Evolutionary conservation across 169 alveolate genomes (phyloP), one percentile per base, ranked within the genome.

Genomic region (Cryptosporidium baileyi): DNA sequence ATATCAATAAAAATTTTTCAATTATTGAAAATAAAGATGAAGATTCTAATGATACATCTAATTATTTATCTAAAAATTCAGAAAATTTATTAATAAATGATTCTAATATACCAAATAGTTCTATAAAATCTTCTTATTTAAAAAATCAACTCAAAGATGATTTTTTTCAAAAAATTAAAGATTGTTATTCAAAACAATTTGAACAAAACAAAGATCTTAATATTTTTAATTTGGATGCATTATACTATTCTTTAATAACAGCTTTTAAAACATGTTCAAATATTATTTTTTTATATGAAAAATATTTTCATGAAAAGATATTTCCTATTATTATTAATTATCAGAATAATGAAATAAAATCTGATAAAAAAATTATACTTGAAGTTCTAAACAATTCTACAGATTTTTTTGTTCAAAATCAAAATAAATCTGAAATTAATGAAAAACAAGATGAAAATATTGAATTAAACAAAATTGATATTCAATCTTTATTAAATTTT

Each of bases 231-330:
- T 34, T 74, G 30, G 34, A 54, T 0, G 51, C 82, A 15, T 67
- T 74, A 2, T 40, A 36, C 22, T 32, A 43, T 38, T 43, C 82
- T 1, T 30, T 74, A 24, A 6, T 74, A 1, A 57, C 82, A 34
- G 82, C 61, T 1, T 74, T 74, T 43, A 51, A 67, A 6, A 74
- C 82, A 7, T 26, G 60, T 22, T 74, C 82, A n/a, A 28, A 40
- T 5, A 47, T 74, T 6, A 40, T 74, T 26, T 36, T 74, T 41
- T 51, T 28, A 2, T 74, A 74, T 34, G 82, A 74, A 45, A 74
- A 22, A 57, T 22, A 17, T n/a, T 36, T 54, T 9, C 82, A 74
- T 17, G 9, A 26, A 6, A 28, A 52, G 17, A 24, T 51, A 11
- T 43, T 36, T 15, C 67, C 82, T 3, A 13, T 54, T 26, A n/a